A percentile compares a stretch with the other conserved stretches of the same genome.
phyloP scores from a whole-genome alignment of 805 yeast species.

The Metschnikowia hibisci region DNA sequence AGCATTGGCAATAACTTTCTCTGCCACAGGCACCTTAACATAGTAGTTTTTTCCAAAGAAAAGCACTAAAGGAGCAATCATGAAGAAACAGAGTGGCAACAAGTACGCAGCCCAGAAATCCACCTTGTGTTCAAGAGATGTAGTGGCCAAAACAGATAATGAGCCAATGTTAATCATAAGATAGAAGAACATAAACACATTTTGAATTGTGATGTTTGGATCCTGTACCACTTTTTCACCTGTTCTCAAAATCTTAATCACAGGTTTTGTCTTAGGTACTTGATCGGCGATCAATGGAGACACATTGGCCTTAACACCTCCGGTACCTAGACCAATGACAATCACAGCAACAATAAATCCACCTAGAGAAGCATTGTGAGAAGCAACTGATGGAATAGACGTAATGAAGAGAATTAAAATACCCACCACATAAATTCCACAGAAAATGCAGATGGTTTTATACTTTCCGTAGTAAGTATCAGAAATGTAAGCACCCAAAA shows the following conservation, averaged over 20 bases:
- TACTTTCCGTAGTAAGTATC: conserved; percentile 72
- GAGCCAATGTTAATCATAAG: conserved; percentile 18
- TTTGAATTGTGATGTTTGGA: conserved; percentile 15
- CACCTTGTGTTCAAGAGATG: conserved; percentile 11
- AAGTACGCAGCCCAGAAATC: conserved; percentile 16
- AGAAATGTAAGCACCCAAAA: conserved; percentile 42
- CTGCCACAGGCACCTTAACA: conserved; percentile 12
- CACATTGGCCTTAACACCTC: conserved; percentile 74
- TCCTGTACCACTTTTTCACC: conserved; percentile 14
- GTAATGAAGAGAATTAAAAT: conserved; percentile 63
- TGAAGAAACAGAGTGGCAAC: conserved; percentile 13
- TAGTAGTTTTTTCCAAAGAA: conserved; percentile 10
- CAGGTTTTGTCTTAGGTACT: conserved; percentile 36
- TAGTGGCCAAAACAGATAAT: conserved; percentile 13
- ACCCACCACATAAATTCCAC: conserved; percentile 57
- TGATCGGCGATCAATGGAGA: conserved; percentile 66
- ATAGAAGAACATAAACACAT: conserved; percentile 15
- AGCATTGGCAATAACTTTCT: conserved; percentile 11
- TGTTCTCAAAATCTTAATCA: conserved; percentile 31
- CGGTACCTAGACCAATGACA: conserved; percentile 71
- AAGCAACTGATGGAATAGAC: conserved; percentile 56
- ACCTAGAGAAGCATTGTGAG: conserved; percentile 50
- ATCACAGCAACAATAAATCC: conserved; percentile 56
- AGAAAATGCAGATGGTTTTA: conserved; percentile 59
- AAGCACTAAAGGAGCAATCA: conserved; percentile 9